Conservation (phyloP, 2,329 filamentous ascomycete genomes). For the Neospermospora avenae region DNA sequence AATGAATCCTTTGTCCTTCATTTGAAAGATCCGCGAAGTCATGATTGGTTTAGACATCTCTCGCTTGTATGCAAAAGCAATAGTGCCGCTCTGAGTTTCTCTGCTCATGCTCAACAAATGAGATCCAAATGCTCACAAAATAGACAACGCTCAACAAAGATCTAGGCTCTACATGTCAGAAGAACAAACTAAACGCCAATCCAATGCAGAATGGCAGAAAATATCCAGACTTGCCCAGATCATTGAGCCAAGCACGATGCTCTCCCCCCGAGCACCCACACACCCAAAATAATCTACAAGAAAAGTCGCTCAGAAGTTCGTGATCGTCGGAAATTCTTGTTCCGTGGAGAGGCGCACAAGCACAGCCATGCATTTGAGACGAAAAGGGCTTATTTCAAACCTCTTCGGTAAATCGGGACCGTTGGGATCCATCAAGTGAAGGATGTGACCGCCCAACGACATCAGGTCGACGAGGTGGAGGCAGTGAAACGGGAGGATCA, state of each 20-base stretch:
- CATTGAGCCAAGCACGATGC: constrained; percentile 15
- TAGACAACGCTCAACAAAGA: constrained; percentile 15
- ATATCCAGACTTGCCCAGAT: constrained; percentile 12
- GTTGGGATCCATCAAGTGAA: constrained; percentile 44
- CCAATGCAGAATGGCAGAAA: constrained; percentile 24
- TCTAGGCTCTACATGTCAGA: constrained; percentile 25
- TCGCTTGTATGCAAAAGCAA: constrained; percentile 15
- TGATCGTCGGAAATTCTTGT: constrained; percentile 18
- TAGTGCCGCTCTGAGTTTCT: background rate
- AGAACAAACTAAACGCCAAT: constrained; percentile 26
- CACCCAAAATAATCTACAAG: constrained; percentile 20
- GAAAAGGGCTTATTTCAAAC: constrained; percentile 34
- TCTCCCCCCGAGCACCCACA: constrained; percentile 1
- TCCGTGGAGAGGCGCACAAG: constrained; percentile 5
- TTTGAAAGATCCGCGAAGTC: constrained; percentile 15
- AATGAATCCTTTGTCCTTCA: constrained; percentile 2
- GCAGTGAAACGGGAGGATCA: constrained; percentile 15
- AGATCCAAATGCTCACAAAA: constrained; percentile 17
- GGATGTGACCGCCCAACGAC: constrained; percentile 41
- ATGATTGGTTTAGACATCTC: constrained; percentile 4
- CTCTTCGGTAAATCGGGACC: constrained; percentile 46
- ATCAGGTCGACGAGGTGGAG: constrained; percentile 29
- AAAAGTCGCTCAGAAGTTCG: constrained; percentile 24
- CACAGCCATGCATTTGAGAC: constrained; percentile 19
- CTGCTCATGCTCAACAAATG: constrained; percentile 16